Percentiles rank a stretch among this genome's conserved stretches.
Conservation (phyloP, 129 eudicot species). For the Apium graveolens region DNA sequence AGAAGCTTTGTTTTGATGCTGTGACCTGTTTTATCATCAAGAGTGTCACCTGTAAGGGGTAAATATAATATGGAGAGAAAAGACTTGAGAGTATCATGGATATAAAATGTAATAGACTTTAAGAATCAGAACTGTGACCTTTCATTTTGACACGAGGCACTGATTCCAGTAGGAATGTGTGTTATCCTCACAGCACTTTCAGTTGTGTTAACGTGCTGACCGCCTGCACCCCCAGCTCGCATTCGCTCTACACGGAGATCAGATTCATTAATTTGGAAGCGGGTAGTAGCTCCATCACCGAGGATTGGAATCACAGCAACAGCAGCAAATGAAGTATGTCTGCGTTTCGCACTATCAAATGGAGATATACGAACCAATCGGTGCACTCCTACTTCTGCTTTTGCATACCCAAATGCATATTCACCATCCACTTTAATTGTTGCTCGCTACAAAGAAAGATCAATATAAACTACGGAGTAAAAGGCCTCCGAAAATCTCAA, state of each 20-base stretch:
- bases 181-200: conserved; percentile 91
- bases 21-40: conserved; percentile 45
- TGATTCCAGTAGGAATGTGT: conserved; percentile 79
- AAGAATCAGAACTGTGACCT: conserved; percentile 33
- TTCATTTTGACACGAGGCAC: conserved; percentile 83
- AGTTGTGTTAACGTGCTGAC: conserved; percentile 80
- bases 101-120: neutral
- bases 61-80: neutral
- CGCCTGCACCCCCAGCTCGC: conserved; percentile 92
- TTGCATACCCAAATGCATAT: conserved; percentile 88
- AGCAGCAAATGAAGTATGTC: conserved; percentile 92
- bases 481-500: neutral
- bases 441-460: conserved; percentile 41
- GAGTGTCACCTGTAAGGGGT: neutral
- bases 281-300: conserved; percentile 60
- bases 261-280: conserved; percentile 72
- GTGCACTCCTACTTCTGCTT: conserved; percentile 92
- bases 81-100: neutral
- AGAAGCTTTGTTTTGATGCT: conserved; percentile 82
- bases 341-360: conserved; percentile 72
- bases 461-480: neutral
- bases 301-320: conserved; percentile 91
- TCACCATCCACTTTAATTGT: conserved; percentile 89
- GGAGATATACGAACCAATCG: conserved; percentile 88
- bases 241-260: conserved; percentile 72